phyloP scores from a whole-genome alignment of 345 rosid genomes.

The Gossypium ekmanianum region DNA sequence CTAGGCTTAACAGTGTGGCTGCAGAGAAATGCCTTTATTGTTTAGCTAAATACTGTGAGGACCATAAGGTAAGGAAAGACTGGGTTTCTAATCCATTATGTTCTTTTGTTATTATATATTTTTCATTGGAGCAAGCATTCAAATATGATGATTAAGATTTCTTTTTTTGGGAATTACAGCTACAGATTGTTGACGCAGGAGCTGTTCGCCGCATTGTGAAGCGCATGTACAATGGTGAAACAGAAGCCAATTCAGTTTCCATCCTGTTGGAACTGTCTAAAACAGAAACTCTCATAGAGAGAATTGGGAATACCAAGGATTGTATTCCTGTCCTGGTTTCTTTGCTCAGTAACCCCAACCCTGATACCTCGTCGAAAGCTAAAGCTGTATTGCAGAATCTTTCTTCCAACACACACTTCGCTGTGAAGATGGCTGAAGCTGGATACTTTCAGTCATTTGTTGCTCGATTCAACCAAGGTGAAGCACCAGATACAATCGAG shows the following conservation, averaged over 20 bases:
- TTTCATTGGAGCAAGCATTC: background rate
- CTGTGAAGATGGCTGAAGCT: slow-evolving; percentile 47
- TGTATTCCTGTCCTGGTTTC: slow-evolving; percentile 50
- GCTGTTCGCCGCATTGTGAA: slow-evolving; percentile 34
- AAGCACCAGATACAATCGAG: background rate
- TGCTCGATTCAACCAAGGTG: slow-evolving; percentile 47
- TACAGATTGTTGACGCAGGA: slow-evolving; percentile 36
- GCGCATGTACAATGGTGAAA: slow-evolving; percentile 36
- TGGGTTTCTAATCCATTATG: background rate
- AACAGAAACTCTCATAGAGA: slow-evolving; percentile 30
- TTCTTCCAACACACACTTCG: slow-evolving; percentile 42
- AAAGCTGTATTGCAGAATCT: slow-evolving; percentile 37
- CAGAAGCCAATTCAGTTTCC: slow-evolving; percentile 26
- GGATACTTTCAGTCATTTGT: slow-evolving; percentile 39
- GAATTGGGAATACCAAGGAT: slow-evolving; percentile 39
- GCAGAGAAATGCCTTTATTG: slow-evolving; percentile 33
- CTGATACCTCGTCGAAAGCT: slow-evolving; percentile 31
- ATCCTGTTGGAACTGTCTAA: slow-evolving; percentile 42
- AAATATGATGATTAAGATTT: background rate
- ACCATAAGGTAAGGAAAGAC: slow-evolving; percentile 30
- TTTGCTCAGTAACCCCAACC: slow-evolving; percentile 28
- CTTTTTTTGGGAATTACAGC: slow-evolving; percentile 26
- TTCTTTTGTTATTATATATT: background rate
- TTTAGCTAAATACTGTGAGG: slow-evolving; percentile 35
- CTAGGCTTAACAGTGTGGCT: slow-evolving; percentile 25